phyloP scores from a whole-genome alignment of 495 filamentous ascomycete species.

The Staphylotrichum tortipilum region DNA sequence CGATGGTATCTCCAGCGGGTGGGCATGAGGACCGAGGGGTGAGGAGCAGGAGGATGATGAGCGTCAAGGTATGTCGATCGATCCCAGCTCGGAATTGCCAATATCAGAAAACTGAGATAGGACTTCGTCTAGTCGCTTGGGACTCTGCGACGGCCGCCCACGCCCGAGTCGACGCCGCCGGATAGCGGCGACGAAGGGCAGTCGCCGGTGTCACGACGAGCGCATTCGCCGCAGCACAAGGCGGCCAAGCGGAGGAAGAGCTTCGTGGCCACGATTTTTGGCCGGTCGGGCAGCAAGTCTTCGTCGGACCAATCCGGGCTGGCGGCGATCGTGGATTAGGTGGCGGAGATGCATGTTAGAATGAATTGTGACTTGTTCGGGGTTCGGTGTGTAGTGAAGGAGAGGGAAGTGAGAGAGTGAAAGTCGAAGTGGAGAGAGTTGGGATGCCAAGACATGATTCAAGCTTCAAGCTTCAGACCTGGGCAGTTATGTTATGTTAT shows the following conservation, averaged over 20 bases:
- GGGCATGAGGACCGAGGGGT: not conserved
- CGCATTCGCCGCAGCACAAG: constrained; percentile 19
- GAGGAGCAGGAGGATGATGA: constrained; percentile 24
- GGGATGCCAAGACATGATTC: too few relatives aligned
- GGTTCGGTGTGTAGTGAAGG: not conserved
- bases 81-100: too few relatives aligned
- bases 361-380: not conserved
- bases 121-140: constrained; percentile 15
- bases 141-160: constrained; percentile 12
- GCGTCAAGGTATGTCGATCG: constrained; percentile 21
- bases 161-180: constrained; percentile 20
- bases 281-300: constrained; percentile 20
- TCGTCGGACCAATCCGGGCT: constrained; percentile 9
- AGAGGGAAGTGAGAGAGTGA: too few relatives aligned
- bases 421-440: too few relatives aligned
- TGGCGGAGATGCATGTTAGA: not conserved
- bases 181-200: constrained; percentile 17
- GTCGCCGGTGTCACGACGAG: constrained; percentile 12
- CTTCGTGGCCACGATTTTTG: constrained; percentile 42
- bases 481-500: too few relatives aligned
- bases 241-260: constrained; percentile 41
- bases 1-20: not conserved
- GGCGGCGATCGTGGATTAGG: constrained; percentile 9
- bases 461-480: not conserved
- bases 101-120: too few relatives aligned